Evolutionary conservation across 1,284 basidiomycete species (phyloP).

Genomic region (Tetrapyrgos nigripes): DNA sequence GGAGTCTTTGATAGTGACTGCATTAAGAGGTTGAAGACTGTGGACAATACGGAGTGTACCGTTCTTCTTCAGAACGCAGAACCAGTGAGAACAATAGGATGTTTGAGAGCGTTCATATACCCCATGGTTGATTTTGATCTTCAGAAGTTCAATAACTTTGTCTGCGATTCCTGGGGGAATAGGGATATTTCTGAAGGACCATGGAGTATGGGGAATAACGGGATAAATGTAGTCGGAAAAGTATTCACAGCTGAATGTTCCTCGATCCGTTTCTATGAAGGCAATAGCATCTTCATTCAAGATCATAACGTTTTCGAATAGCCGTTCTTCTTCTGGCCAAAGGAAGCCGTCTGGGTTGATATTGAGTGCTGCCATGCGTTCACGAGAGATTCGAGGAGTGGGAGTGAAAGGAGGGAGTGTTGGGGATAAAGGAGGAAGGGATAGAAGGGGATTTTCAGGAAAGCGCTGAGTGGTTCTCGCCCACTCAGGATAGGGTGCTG

Average conservation of each 20-base stretch:
- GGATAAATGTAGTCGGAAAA: conserved; percentile 36
- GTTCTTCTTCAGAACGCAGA: conserved; percentile 45
- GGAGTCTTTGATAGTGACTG: conserved; percentile 33
- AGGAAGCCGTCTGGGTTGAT: too few species aligned
- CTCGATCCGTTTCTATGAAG: conserved; percentile 34
- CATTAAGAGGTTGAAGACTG: conserved; percentile 35
- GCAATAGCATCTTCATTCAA: conserved; percentile 30
- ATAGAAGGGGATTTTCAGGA: conserved; percentile 19
- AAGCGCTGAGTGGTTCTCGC: conserved; percentile 15
- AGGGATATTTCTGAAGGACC: conserved; percentile 11
- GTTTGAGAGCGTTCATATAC: conserved; percentile 37
- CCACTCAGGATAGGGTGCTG: conserved; percentile 22
- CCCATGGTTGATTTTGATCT: conserved; percentile 27
- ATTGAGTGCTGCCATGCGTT: conserved; percentile 16
- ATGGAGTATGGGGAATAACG: conserved; percentile 33
- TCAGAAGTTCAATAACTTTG: conserved; percentile 31
- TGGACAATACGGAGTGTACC: conserved; percentile 36
- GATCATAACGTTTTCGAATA: conserved; percentile 30
- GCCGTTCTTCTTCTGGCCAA: too few species aligned
- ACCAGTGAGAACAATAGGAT: conserved; percentile 46
- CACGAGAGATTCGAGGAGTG: conserved; percentile 14
- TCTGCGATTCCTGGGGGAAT: conserved; percentile 22
- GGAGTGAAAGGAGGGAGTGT: conserved; percentile 24
- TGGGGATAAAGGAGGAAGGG: conserved; percentile 14
- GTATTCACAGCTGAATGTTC: too few species aligned